Evolutionary conservation across 257 asterid species (phyloP).

Genomic region (Nicotiana obtusifolia): DNA sequence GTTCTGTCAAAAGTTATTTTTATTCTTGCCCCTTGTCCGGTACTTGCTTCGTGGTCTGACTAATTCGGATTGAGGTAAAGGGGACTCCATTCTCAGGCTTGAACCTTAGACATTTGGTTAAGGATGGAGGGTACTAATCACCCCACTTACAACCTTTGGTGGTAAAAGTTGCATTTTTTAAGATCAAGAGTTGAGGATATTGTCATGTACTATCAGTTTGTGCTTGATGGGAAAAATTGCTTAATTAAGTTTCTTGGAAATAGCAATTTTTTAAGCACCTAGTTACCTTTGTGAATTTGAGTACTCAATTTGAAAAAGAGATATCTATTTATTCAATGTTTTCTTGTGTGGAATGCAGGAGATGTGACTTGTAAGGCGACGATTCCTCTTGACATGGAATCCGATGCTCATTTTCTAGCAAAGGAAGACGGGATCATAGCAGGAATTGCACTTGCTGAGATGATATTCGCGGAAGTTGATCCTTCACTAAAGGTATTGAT

Average conservation of each 20-base stretch:
- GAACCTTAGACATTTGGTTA: not conserved
- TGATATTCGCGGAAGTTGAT: conserved; percentile 83
- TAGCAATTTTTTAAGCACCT: too few relatives aligned
- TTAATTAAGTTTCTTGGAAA: too few relatives aligned
- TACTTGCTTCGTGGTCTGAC: not conserved
- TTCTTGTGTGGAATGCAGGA: conserved; percentile 36
- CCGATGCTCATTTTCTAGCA: conserved; percentile 84
- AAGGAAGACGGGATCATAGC: conserved; percentile 93
- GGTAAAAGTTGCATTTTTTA: not conserved
- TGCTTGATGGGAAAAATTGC: not conserved
- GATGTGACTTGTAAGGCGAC: conserved; percentile 97
- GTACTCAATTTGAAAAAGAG: not conserved
- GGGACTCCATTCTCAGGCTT: not conserved
- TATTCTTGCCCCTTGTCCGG: too few relatives aligned
- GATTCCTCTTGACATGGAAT: conserved; percentile 79
- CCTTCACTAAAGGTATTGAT: conserved; percentile 65
- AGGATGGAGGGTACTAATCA: not conserved
- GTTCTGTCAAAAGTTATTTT: not conserved
- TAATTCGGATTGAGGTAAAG: not conserved
- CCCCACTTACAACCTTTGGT: not conserved
- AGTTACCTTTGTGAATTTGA: not conserved
- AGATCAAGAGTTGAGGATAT: not conserved
- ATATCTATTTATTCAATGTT: not conserved
- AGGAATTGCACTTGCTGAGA: conserved; percentile 88
- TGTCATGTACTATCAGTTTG: not conserved